Evolutionary conservation across 805 yeast species (phyloP).

Genomic region (Suhomyces xylopsoci): DNA sequence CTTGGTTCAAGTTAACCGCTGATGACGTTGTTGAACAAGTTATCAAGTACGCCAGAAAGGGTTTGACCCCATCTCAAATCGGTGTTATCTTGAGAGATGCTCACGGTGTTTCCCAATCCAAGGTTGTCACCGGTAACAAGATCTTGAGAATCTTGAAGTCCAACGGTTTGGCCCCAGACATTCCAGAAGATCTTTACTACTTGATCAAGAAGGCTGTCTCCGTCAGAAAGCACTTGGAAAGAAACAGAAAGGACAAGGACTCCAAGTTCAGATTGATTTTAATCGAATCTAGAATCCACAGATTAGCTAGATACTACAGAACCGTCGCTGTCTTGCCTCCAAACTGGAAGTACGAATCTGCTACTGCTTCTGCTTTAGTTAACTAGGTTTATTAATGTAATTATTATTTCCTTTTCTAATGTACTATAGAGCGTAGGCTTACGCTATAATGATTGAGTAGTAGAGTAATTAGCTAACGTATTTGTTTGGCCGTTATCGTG

Average conservation of each 20-base stretch:
- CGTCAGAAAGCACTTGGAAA: constrained; percentile 99
- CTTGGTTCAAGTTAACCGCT: constrained; percentile 98
- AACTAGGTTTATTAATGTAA: constrained; percentile 57
- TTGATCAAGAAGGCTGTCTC: constrained; percentile 99
- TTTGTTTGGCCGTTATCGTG: no score
- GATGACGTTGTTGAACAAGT: constrained; percentile 97
- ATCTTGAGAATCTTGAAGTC: constrained; percentile 98
- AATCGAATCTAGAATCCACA: constrained; percentile 99
- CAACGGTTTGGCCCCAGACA: constrained; percentile 99
- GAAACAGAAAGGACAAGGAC: constrained; percentile 99
- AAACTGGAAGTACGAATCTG: constrained; percentile 99
- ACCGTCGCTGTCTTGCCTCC: constrained; percentile 98
- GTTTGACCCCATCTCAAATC: constrained; percentile 98
- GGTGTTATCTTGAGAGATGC: constrained; percentile 99
- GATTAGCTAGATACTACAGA: constrained; percentile 99
- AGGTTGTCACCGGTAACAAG: constrained; percentile 98
- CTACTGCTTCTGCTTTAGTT: constrained; percentile 99
- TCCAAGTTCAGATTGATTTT: constrained; percentile 99
- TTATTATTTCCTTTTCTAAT: constrained; percentile 5
- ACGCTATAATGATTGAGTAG: neutral
- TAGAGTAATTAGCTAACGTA: no score
- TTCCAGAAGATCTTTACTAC: constrained; percentile 99
- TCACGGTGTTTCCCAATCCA: constrained; percentile 98
- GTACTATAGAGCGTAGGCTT: constrained; percentile 3
- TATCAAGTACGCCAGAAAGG: constrained; percentile 99